Percentiles rank a stretch among this genome's conserved stretches.
phyloP scores from a whole-genome alignment of 2,329 filamentous ascomycete genomes.

The Chrysoporthe deuterocubensis region DNA sequence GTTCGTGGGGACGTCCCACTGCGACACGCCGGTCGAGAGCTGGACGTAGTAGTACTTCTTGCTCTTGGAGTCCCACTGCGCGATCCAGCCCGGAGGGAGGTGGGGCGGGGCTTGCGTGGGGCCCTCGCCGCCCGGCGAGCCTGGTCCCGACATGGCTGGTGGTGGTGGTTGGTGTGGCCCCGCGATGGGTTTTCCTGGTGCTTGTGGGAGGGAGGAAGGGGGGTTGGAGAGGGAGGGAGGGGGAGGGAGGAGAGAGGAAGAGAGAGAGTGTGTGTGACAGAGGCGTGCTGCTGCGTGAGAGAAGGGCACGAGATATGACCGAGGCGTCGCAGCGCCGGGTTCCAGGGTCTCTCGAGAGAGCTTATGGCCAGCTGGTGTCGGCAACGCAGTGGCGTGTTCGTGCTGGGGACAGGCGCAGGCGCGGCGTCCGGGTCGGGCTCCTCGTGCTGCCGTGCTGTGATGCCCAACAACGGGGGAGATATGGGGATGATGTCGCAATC shows the following conservation, averaged over 20 bases:
- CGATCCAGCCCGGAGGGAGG: conserved; percentile 69
- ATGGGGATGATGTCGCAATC: too few relatives aligned
- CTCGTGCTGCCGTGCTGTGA: too few relatives aligned
- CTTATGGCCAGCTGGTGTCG: too few relatives aligned
- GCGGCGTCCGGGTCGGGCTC: too few relatives aligned
- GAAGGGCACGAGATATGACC: too few relatives aligned
- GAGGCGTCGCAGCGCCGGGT: too few relatives aligned
- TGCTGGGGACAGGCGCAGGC: too few relatives aligned
- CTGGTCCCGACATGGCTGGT: conserved; percentile 57
- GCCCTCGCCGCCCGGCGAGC: conserved; percentile 62
- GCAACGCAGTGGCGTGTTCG: too few relatives aligned
- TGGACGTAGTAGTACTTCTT: conserved; percentile 75
- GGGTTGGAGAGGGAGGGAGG: background rate
- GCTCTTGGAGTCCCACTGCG: conserved; percentile 68
- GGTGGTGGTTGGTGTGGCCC: background rate
- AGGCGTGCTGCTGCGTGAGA: too few relatives aligned
- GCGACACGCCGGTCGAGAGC: conserved; percentile 71
- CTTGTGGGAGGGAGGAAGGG: background rate
- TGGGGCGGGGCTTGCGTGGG: conserved; percentile 63
- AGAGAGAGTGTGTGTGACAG: too few relatives aligned
- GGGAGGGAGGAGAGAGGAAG: background rate
- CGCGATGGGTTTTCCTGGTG: background rate
- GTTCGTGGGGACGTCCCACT: conserved; percentile 74
- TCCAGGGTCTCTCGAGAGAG: too few relatives aligned
- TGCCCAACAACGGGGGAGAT: too few relatives aligned